These are phyloP conservation scores for Lipomyces lipofer DNA, from an alignment of 805 yeast genomes.

Conservation along the genomic window DNA sequence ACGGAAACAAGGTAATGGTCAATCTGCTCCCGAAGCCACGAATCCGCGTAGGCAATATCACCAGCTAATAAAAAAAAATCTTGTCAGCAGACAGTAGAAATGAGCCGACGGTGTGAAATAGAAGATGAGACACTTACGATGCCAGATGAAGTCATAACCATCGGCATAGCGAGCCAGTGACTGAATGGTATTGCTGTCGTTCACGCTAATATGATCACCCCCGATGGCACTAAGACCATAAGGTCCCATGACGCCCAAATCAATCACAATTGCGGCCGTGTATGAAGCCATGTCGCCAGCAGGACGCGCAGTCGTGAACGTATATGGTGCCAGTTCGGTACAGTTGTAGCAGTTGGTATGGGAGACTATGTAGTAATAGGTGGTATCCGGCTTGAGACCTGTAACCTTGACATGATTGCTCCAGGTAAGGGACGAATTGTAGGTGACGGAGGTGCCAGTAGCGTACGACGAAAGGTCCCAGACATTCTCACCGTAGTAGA, in stretches of 20 bases:
- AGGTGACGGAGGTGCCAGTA: conserved; percentile 31
- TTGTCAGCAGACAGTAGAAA: background rate
- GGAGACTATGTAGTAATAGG: conserved; percentile 37
- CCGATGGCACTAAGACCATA: conserved; percentile 14
- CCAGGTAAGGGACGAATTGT: conserved; percentile 33
- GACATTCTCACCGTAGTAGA: conserved; percentile 32
- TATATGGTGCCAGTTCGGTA: conserved; percentile 16
- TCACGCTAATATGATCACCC: conserved; percentile 15
- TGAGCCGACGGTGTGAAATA: background rate
- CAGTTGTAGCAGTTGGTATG: conserved; percentile 28
- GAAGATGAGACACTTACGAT: conserved; percentile 19
- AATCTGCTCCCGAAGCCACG: conserved; percentile 35
- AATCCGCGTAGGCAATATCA: conserved; percentile 40
- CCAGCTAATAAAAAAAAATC: conserved; percentile 35
- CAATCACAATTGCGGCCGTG: conserved; percentile 25
- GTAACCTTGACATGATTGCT: conserved; percentile 35
- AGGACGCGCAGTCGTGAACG: conserved; percentile 28
- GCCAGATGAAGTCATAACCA: conserved; percentile 22
- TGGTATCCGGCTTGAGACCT: conserved; percentile 35
- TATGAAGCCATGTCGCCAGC: conserved; percentile 29
- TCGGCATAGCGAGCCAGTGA: conserved; percentile 25
- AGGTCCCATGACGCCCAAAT: conserved; percentile 31
- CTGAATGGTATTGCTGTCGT: conserved; percentile 28
- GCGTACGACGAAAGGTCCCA: conserved; percentile 24
- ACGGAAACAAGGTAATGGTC: conserved; percentile 13